Conservation (phyloP, 176 grass and related monocot genomes). For the Bromus sterilis region DNA sequence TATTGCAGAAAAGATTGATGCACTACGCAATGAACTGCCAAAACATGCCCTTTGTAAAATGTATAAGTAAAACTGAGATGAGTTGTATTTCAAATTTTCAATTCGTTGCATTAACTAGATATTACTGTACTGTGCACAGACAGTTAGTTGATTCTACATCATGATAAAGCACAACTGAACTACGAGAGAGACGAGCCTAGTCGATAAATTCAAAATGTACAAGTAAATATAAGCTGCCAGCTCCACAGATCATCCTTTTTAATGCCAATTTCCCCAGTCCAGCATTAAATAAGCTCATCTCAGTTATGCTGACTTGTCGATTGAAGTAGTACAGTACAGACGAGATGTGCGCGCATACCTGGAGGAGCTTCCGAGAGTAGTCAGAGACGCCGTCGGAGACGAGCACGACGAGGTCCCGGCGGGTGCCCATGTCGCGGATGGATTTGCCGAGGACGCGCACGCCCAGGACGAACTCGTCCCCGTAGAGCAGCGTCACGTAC, state of each 20-base stretch:
- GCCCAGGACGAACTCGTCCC: constrained; percentile 72
- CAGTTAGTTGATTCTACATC: neutral
- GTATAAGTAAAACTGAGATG: neutral
- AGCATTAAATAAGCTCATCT: neutral
- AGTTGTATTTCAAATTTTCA: neutral
- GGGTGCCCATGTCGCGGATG: constrained; percentile 46
- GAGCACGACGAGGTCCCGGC: constrained; percentile 57
- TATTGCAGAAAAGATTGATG: neutral
- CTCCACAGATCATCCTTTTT: neutral
- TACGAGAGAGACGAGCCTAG: neutral
- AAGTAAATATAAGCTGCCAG: neutral
- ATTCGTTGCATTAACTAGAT: neutral
- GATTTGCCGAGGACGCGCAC: constrained; percentile 75
- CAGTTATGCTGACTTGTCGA: neutral
- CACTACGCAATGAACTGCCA: neutral
- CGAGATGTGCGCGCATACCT: neutral
- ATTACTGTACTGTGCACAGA: neutral
- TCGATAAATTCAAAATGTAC: neutral
- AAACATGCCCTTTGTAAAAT: neutral
- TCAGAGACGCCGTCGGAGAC: constrained; percentile 76
- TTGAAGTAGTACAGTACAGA: no score
- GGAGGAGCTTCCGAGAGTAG: constrained; percentile 55
- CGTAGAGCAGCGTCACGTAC: constrained; percentile 77
- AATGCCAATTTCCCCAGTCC: neutral
- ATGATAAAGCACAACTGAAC: neutral